Evolutionary conservation across 352 stramenopile genomes (phyloP).

Genomic region (Phytophthora sp.): DNA sequence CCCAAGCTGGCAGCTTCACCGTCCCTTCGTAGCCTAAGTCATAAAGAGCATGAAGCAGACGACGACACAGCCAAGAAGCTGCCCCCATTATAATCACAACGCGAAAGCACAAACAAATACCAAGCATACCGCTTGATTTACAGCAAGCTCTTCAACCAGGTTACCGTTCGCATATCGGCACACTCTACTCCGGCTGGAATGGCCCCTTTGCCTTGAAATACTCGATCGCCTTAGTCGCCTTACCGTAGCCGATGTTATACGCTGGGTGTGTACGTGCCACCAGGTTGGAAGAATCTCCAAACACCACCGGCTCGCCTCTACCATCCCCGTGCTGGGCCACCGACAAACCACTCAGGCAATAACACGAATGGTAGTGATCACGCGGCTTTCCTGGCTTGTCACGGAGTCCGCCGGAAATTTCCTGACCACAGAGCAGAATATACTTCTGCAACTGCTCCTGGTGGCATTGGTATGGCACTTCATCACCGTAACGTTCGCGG

Average conservation of each 20-base stretch:
- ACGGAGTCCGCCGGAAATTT: constrained; percentile 92
- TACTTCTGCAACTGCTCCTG: constrained; percentile 88
- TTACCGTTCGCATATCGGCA: constrained; percentile 4
- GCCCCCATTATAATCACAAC: constrained; percentile 41
- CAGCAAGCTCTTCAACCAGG: constrained; percentile 2
- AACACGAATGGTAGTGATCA: constrained; percentile 99
- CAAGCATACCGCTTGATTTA: constrained; percentile 8
- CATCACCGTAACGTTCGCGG: constrained; percentile 34
- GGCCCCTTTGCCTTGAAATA: constrained; percentile 72
- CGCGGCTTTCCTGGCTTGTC: constrained; percentile 95
- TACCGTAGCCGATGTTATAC: constrained; percentile 93
- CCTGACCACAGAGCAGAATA: constrained; percentile 95
- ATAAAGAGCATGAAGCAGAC: constrained; percentile 31
- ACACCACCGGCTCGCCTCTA: constrained; percentile 44
- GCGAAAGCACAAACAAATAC: constrained; percentile 17
- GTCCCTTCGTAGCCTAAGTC: constrained; percentile 35
- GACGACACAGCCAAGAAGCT: constrained; percentile 51
- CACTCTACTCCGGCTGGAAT: constrained; percentile 46
- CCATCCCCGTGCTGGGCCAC: constrained; percentile 90
- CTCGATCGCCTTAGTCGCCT: constrained; percentile 68
- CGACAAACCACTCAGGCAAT: constrained; percentile 97
- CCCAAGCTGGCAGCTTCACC: constrained; percentile 51
- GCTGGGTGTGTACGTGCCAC: constrained; percentile 88
- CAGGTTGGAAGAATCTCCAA: constrained; percentile 71
- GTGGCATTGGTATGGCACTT: constrained; percentile 72